Evolutionary conservation across 192 early-diverging fungal species (phyloP), one percentile per base, ranked within the genome.

Genomic region (Jimgerdemannia lactiflua): DNA sequence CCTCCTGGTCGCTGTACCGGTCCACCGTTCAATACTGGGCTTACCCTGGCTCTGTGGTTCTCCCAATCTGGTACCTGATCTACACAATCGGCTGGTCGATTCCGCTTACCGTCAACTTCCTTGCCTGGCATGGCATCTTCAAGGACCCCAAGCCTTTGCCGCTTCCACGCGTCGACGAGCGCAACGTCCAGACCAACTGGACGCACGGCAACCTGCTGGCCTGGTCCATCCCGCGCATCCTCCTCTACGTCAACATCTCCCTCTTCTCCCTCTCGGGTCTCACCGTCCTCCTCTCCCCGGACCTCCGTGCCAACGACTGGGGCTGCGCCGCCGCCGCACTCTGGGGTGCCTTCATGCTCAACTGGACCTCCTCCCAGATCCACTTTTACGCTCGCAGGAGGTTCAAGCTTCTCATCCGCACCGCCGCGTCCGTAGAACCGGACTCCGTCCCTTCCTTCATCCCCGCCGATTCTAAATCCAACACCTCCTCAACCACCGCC

Each of bases 101-200:
- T 7, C 72, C 72, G 7, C 63, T 66, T 7, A 73, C 64, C n/a
- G 67, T 73, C 41, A 73, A 73, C 39, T 41, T 73, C 40, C 19
- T 73, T n/a, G 72, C 72, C 19, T 73, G 72, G 72, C 72, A 73
- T 54, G 72, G 72, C 39, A 73, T 73, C 29, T 73, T 73, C 39
- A 64, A 41, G 42, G 67, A 66, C 10, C 72, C 72, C 14, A 59
- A 59, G 14, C 49, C 49, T 59, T 14, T 20, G 20, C 67, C 8
- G 67, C 72, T 4, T 11, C 67, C 17, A 49, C 44, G 9, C 59
- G 65, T 19, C 14, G 42, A 66, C 72, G 67, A 9, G 59, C 72
- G 11, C 41, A 73, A 19, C 65, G 65, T 19, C 72, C 72, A 8
- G 44, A 49, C 4, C 65, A 64, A 4, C 72, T 64, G 6, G 72